phyloP scores from a whole-genome alignment of 495 filamentous ascomycete species.

The Aspergillus biplanus region DNA sequence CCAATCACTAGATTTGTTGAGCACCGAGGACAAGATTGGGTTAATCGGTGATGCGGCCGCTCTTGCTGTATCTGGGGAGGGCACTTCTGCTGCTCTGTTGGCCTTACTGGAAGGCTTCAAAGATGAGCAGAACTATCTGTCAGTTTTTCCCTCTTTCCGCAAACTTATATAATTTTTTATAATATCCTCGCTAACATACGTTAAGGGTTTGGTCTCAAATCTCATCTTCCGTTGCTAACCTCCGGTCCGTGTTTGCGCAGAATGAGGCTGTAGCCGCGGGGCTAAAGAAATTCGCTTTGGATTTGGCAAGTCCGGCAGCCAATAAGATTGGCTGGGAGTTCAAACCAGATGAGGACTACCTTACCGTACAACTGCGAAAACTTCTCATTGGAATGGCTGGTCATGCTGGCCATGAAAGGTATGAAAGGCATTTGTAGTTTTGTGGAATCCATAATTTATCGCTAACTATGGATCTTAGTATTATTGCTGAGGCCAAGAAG shows the following conservation, averaged over 20 bases:
- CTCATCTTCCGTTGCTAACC: conserved; percentile 65
- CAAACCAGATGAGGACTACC: conserved; percentile 73
- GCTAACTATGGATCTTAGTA: conserved; percentile 48
- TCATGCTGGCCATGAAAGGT: conserved; percentile 71
- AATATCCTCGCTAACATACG: conserved; percentile 24
- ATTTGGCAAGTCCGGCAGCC: conserved; percentile 70
- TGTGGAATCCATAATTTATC: not conserved
- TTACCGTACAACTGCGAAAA: conserved; percentile 78
- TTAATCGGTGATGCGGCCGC: conserved; percentile 91
- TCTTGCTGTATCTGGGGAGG: conserved; percentile 83
- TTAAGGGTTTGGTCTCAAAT: conserved; percentile 81
- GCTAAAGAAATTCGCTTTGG: conserved; percentile 72
- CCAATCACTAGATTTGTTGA: conserved; percentile 69
- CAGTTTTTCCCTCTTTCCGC: conserved; percentile 25
- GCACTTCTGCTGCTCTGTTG: conserved; percentile 76
- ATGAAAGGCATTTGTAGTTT: conserved; percentile 32
- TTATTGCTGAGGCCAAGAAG: conserved; percentile 68
- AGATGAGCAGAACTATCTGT: conserved; percentile 80
- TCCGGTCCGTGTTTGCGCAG: conserved; percentile 66
- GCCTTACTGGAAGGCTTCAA: conserved; percentile 80
- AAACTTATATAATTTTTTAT: not conserved
- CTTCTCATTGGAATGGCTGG: conserved; percentile 77
- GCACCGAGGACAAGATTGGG: conserved; percentile 86
- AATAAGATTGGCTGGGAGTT: conserved; percentile 88
- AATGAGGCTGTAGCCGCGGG: conserved; percentile 61